A percentile compares a stretch with the other conserved stretches of the same genome.
Conservation (phyloP, 1,139 yeast species). For the Trichomonascaceae sp. region DNA sequence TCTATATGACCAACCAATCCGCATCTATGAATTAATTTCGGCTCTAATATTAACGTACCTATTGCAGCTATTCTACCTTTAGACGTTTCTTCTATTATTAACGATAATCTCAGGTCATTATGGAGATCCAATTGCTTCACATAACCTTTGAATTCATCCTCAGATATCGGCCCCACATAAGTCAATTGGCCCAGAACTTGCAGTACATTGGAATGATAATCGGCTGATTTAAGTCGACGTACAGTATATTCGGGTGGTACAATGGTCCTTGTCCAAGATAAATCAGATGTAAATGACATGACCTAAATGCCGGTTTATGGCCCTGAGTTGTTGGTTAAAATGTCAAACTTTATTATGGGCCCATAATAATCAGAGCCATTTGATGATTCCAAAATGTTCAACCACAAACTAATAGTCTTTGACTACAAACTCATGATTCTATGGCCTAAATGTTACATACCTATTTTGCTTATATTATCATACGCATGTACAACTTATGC, state of each 20-base stretch:
- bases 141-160: conserved; percentile 35
- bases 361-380: background rate
- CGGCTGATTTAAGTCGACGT: conserved; percentile 40
- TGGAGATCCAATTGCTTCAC: conserved; percentile 31
- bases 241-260: conserved; percentile 47
- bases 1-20: conserved; percentile 92
- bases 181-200: conserved; percentile 47
- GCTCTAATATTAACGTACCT: conserved; percentile 43
- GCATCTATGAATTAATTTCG: conserved; percentile 53
- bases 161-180: conserved; percentile 47
- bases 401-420: background rate
- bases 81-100: conserved; percentile 39
- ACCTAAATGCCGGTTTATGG: background rate
- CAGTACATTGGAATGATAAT: conserved; percentile 40
- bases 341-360: background rate
- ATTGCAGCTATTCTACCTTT: conserved; percentile 30
- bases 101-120: conserved; percentile 29
- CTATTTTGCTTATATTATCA: background rate
- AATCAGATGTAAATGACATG: background rate
- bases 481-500: background rate
- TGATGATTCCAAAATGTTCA: background rate
- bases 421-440: background rate
- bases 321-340: background rate
- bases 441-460: background rate
- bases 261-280: conserved; percentile 2